Conservation (phyloP, 2,329 filamentous ascomycete species). For the Exophiala spinifera region DNA sequence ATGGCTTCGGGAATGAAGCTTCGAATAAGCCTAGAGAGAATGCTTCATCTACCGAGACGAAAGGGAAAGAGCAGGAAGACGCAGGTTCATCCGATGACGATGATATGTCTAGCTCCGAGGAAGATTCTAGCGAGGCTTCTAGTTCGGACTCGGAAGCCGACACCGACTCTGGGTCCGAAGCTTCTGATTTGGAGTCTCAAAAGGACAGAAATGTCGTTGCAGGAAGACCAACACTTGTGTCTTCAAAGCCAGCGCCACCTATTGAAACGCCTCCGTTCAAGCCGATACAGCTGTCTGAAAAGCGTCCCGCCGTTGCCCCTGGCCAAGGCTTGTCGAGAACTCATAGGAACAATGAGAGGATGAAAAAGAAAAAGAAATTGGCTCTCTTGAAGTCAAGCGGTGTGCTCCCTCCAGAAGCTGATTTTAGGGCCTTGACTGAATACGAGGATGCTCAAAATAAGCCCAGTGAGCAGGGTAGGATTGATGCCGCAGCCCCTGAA, state of each 20-base stretch:
- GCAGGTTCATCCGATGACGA: constrained; percentile 25
- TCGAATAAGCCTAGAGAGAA: constrained; percentile 13
- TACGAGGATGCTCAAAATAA: constrained; percentile 22
- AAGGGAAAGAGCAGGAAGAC: constrained; percentile 19
- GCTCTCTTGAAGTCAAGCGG: constrained; percentile 54
- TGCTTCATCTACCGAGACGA: constrained; percentile 4
- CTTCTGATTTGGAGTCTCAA: constrained; percentile 29
- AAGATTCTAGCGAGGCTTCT: constrained; percentile 28
- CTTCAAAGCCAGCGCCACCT: not conserved
- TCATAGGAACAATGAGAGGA: constrained; percentile 54
- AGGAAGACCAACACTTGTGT: not conserved
- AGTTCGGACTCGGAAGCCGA: constrained; percentile 28
- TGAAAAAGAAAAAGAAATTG: constrained; percentile 49
- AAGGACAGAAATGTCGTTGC: not conserved
- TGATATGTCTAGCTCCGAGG: constrained; percentile 31
- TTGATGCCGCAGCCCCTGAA: no score
- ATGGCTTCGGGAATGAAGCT: constrained; percentile 13
- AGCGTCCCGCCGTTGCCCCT: constrained; percentile 37
- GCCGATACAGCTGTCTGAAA: constrained; percentile 7
- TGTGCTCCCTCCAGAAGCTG: constrained; percentile 50
- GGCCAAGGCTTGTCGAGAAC: constrained; percentile 52
- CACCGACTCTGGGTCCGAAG: constrained; percentile 32
- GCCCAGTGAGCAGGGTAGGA: not conserved
- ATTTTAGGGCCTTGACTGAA: constrained; percentile 33
- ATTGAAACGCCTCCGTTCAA: not conserved